These are phyloP conservation scores for Ceratocystis colombiana DNA, from an alignment of 2,329 filamentous ascomycete species.

Conservation along the genomic window DNA sequence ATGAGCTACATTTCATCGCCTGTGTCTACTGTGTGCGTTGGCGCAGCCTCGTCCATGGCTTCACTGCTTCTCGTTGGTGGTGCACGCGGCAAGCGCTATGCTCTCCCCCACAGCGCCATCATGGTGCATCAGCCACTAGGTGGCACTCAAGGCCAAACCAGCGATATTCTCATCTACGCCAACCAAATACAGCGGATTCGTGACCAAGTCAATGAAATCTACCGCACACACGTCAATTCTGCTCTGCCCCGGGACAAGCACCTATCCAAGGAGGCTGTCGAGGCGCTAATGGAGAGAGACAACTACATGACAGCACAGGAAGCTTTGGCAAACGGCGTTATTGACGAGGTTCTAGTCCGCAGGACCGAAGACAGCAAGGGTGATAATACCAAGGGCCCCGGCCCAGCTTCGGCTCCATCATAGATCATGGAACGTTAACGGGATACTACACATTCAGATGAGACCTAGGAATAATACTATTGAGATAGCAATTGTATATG, in stretches of 20 bases:
- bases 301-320: slow-evolving; percentile 86
- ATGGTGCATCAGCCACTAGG: slow-evolving; percentile 97
- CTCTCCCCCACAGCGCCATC: slow-evolving; percentile 83
- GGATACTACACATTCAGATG: neutral
- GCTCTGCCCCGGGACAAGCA: slow-evolving; percentile 65
- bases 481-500: slow-evolving; percentile 1
- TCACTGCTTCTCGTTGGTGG: slow-evolving; percentile 80
- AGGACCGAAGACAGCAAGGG: slow-evolving; percentile 11
- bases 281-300: slow-evolving; percentile 92
- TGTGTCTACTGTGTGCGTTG: slow-evolving; percentile 89
- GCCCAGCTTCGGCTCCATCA: neutral
- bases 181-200: slow-evolving; percentile 88
- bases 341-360: slow-evolving; percentile 66
- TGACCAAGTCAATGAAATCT: slow-evolving; percentile 80
- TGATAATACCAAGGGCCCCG: neutral
- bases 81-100: slow-evolving; percentile 71
- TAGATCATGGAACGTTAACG: neutral
- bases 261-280: slow-evolving; percentile 64
- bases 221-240: slow-evolving; percentile 73
- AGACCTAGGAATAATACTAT: neutral
- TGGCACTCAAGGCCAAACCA: slow-evolving; percentile 53
- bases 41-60: slow-evolving; percentile 92
- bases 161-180: slow-evolving; percentile 91
- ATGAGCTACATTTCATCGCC: slow-evolving; percentile 94
- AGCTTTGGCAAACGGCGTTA: slow-evolving; percentile 78